Conservation (phyloP, 164 flowering plant genomes). For the Sedum album region DNA sequence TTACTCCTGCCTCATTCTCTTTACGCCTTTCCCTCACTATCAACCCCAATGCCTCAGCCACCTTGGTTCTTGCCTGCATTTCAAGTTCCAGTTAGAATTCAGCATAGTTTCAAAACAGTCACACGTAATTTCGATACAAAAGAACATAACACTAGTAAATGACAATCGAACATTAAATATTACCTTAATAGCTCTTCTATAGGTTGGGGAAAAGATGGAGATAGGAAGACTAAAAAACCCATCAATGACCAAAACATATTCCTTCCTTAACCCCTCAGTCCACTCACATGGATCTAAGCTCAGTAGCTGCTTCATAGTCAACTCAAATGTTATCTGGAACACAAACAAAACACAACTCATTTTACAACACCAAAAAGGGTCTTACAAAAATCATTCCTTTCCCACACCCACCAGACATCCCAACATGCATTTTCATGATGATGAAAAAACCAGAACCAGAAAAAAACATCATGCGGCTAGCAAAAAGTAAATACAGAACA, state of each 20-base stretch:
- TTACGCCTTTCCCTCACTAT: slow-evolving; percentile 57
- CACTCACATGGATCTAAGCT: slow-evolving; percentile 93
- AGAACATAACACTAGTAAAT: no score
- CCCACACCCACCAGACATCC: neutral
- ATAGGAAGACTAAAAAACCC: slow-evolving; percentile 83
- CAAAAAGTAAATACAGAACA: neutral
- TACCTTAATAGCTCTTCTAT: slow-evolving; percentile 73
- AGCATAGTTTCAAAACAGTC: slow-evolving; percentile 11
- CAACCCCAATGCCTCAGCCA: slow-evolving; percentile 61
- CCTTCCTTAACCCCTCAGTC: slow-evolving; percentile 78
- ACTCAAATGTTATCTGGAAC: slow-evolving; percentile 82
- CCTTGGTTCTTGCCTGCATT: slow-evolving; percentile 67
- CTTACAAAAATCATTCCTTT: neutral
- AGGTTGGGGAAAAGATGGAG: slow-evolving; percentile 71
- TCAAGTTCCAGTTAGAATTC: neutral
- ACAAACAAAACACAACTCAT: neutral
- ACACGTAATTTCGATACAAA: no score
- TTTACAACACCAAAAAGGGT: neutral
- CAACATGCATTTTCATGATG: neutral
- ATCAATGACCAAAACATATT: slow-evolving; percentile 76
- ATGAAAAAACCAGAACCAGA: neutral
- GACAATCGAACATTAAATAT: neutral
- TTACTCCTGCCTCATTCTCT: slow-evolving; percentile 34
- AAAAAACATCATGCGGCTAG: neutral
- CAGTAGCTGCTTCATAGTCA: slow-evolving; percentile 89